Evolutionary conservation across 1,284 basidiomycete genomes (phyloP).

Genomic region (Ceratobasidium theobromae): DNA sequence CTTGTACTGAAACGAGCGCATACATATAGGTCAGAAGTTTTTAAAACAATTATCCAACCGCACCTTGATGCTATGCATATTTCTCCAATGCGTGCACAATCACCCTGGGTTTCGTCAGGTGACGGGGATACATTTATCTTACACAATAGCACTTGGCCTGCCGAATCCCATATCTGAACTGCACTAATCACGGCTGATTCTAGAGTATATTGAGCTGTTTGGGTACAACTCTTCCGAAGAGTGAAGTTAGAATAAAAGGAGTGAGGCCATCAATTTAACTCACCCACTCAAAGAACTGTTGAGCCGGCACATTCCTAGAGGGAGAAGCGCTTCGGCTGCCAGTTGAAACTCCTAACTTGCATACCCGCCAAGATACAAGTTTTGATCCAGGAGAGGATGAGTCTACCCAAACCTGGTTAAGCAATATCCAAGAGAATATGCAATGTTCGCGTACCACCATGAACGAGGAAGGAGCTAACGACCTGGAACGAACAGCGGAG

Average conservation of each 20-base stretch:
- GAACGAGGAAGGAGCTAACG: conserved; percentile 10
- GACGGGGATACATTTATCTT: not conserved
- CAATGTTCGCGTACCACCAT: not conserved
- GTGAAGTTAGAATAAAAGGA: not conserved
- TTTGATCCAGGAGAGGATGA: not conserved
- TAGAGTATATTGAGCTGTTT: not conserved
- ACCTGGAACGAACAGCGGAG: conserved; percentile 24
- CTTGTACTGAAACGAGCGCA: not conserved
- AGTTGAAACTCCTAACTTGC: not conserved
- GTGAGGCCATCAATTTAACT: not conserved
- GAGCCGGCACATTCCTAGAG: not conserved
- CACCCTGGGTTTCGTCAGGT: not conserved
- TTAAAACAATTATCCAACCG: not conserved
- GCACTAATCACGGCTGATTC: conserved; percentile 8
- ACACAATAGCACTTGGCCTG: conserved; percentile 15
- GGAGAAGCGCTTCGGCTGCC: conserved; percentile 9
- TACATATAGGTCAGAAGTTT: not conserved
- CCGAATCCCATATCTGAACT: conserved; percentile 17
- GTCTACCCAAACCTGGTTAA: not conserved
- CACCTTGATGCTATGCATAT: conserved; percentile 13
- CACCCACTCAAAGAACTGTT: conserved; percentile 7
- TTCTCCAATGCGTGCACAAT: conserved; percentile 12
- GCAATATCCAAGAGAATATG: not conserved
- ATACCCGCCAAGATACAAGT: conserved; percentile 8
- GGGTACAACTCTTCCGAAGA: not conserved